Evolutionary conservation across 192 early-diverging fungal genomes (phyloP).

Genomic region (Podila clonocystis): DNA sequence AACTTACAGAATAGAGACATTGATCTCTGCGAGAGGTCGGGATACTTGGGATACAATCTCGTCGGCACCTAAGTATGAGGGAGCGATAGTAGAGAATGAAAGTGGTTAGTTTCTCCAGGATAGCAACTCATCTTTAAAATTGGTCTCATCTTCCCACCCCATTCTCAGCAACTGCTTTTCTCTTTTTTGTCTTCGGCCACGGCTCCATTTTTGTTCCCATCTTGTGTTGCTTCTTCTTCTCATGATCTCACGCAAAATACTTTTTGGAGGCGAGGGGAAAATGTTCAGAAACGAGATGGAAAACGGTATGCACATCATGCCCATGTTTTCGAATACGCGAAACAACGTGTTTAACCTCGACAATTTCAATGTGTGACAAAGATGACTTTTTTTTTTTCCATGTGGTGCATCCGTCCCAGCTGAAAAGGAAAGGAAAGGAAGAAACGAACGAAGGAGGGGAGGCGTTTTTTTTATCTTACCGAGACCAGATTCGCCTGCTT

Average conservation of each 20-base stretch:
- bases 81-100: too few relatives aligned
- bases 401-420: neutral
- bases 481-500: conserved; percentile 49
- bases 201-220: too few relatives aligned
- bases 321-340: neutral
- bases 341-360: conserved; percentile 2
- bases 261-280: too few relatives aligned
- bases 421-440: neutral
- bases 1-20: conserved; percentile 52
- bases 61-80: conserved; percentile 12
- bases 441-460: neutral
- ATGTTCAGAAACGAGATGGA: neutral
- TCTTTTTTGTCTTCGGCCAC: too few relatives aligned
- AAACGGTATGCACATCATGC: neutral
- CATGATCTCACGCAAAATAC: too few relatives aligned
- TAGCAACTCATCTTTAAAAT: too few relatives aligned
- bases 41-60: conserved; percentile 45
- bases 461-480: conserved; percentile 16
- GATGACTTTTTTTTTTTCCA: neutral
- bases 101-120: too few relatives aligned
- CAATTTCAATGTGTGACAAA: neutral
- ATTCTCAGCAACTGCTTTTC: too few relatives aligned
- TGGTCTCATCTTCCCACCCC: too few relatives aligned
- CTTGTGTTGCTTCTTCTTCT: too few relatives aligned
- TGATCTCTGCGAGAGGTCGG: conserved; percentile 39